Conservation (phyloP, 768 basidiomycete genomes). For the Tylopilus rubrobrunneus region DNA sequence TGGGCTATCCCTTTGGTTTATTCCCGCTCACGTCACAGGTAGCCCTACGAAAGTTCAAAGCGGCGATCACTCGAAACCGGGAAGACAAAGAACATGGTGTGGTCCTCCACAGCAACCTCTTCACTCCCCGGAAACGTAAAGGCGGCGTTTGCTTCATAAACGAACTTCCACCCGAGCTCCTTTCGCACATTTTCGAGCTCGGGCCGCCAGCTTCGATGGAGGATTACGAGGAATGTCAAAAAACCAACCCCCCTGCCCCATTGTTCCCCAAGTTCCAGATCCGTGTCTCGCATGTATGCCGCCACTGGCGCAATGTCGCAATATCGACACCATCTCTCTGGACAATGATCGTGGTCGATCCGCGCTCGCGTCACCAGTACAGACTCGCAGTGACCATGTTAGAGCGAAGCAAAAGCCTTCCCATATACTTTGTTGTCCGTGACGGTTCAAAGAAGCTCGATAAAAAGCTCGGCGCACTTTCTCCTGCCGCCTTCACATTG, state of each 20-base stretch:
- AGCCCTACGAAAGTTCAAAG: too few relatives aligned
- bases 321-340: conserved; percentile 56
- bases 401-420: conserved; percentile 50
- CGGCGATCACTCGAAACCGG: too few relatives aligned
- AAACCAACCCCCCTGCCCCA: too few relatives aligned
- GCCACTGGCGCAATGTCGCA: conserved; percentile 52
- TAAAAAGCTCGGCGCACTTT: too few relatives aligned
- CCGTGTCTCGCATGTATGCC: conserved; percentile 35
- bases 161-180: conserved; percentile 47
- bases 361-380: conserved; percentile 30
- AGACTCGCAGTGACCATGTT: conserved; percentile 44
- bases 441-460: too few relatives aligned
- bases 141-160: conserved; percentile 11
- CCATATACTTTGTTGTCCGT: conserved; percentile 36
- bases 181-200: conserved; percentile 51
- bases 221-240: too few relatives aligned
- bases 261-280: conserved; percentile 37
- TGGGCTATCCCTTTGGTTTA: too few relatives aligned
- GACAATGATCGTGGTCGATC: conserved; percentile 28
- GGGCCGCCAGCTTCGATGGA: conserved; percentile 22
- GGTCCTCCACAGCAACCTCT: too few relatives aligned
- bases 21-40: too few relatives aligned
- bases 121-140: too few relatives aligned
- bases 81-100: too few relatives aligned
- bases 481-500: conserved; percentile 17